Evolutionary conservation across 2,329 filamentous ascomycete genomes (phyloP).

Genomic region (Talaromyces rugulosus): DNA sequence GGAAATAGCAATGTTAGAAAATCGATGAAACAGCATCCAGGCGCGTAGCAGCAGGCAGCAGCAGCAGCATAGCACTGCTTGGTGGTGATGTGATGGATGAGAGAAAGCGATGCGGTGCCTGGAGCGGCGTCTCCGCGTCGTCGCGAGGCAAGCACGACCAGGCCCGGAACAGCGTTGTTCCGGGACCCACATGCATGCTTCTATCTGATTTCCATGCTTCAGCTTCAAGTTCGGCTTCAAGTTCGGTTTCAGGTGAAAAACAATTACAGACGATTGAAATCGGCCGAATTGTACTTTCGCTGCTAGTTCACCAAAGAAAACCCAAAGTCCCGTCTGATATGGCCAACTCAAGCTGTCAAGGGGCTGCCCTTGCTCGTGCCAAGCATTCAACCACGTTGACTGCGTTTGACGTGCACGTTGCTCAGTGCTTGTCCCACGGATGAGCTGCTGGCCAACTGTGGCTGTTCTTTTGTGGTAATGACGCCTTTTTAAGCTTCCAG

Average conservation of each 20-base stretch:
- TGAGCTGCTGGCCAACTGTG: neutral
- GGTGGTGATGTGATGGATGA: neutral
- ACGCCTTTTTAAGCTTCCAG: neutral
- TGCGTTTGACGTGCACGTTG: neutral
- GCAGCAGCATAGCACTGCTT: neutral
- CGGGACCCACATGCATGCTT: slow-evolving; percentile 14
- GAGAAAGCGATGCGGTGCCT: neutral
- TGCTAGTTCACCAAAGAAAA: neutral
- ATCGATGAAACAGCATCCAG: neutral
- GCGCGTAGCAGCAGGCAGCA: neutral
- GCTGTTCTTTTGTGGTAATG: neutral
- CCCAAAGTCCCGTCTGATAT: neutral
- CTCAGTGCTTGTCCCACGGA: neutral
- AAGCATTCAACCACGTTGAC: neutral
- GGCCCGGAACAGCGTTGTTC: slow-evolving; percentile 29
- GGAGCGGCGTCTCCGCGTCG: neutral
- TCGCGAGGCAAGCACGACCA: slow-evolving; percentile 4
- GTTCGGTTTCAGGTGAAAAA: neutral
- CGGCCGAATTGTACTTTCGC: neutral
- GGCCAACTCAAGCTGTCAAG: neutral
- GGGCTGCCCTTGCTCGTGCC: neutral
- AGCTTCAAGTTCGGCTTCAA: neutral
- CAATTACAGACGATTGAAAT: neutral
- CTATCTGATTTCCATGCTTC: neutral
- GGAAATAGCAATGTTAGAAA: neutral